Percentiles rank a stretch among this genome's conserved stretches.
These are phyloP conservation scores for Alternaria atra DNA, from an alignment of 2,329 filamentous ascomycete species.

Conservation along the genomic window DNA sequence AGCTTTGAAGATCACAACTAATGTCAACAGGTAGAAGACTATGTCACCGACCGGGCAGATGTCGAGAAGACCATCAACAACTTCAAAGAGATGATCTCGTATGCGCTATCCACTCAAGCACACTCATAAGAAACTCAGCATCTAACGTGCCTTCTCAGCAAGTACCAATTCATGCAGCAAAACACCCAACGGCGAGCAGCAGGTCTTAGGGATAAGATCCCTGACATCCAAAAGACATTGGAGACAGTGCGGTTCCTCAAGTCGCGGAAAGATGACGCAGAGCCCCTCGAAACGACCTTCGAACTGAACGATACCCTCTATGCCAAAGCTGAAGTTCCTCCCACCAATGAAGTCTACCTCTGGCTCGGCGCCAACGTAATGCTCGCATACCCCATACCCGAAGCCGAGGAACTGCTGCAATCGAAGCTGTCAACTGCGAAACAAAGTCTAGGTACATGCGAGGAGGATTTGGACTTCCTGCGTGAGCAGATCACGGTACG, in stretches of 20 bases:
- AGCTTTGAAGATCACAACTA: not conserved
- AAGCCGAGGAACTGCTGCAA: conserved; percentile 80
- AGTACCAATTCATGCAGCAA: conserved; percentile 99
- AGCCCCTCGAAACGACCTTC: conserved; percentile 89
- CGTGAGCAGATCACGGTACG: conserved; percentile 91
- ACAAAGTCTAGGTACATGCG: conserved; percentile 82
- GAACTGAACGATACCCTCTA: conserved; percentile 97
- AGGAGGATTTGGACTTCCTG: conserved; percentile 95
- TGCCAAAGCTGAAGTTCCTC: conserved; percentile 82
- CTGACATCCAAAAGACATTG: conserved; percentile 94
- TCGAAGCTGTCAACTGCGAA: conserved; percentile 83
- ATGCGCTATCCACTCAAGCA: conserved; percentile 37
- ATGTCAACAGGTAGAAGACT: conserved; percentile 73
- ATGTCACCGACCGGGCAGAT: conserved; percentile 78
- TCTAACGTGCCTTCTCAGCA: conserved; percentile 63
- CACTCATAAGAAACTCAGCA: not conserved
- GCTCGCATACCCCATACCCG: conserved; percentile 90
- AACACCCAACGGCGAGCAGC: conserved; percentile 85
- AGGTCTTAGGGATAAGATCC: conserved; percentile 92
- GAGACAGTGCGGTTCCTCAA: conserved; percentile 90
- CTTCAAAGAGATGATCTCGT: conserved; percentile 96
- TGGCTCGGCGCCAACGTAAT: conserved; percentile 99
- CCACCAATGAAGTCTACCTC: conserved; percentile 90
- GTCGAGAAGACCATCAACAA: conserved; percentile 82
- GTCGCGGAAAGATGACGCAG: conserved; percentile 71